Conservation (phyloP, 305 asterid genomes). For the Fraxinus floribunda region DNA sequence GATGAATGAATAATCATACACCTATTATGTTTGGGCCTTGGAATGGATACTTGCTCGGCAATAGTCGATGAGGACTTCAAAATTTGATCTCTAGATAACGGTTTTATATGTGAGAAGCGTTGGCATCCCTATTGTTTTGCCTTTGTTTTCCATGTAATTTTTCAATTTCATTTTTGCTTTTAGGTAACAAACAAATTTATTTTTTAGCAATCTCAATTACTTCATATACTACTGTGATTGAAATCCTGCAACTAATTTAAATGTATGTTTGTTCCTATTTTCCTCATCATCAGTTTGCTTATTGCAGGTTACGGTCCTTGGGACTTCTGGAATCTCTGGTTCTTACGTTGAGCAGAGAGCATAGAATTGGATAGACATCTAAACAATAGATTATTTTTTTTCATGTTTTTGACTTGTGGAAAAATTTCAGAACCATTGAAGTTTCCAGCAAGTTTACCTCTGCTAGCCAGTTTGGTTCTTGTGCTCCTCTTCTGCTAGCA, state of each 20-base stretch:
- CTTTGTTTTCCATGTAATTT: neutral
- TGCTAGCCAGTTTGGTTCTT: conserved; percentile 19
- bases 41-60: neutral
- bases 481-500: conserved; percentile 19
- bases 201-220: conserved; percentile 6
- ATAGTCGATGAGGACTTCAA: neutral
- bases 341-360: conserved; percentile 92
- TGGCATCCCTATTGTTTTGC: conserved; percentile 1
- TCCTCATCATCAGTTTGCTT: conserved; percentile 14
- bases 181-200: neutral
- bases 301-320: conserved; percentile 79
- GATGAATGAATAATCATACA: neutral
- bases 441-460: conserved; percentile 14
- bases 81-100: neutral
- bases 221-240: neutral
- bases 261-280: neutral
- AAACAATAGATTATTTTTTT: neutral
- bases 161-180: neutral
- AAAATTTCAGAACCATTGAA: conserved; percentile 15
- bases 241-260: neutral
- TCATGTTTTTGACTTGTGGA: conserved; percentile 18
- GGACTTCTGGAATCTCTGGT: conserved; percentile 93
- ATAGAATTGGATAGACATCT: conserved; percentile 29
- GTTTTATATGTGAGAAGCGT: neutral
- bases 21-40: neutral